A percentile compares a stretch with the other conserved stretches of the same genome.
These are phyloP conservation scores for Helianthus tuberosus DNA, from an alignment of 129 eudicot species.

Conservation along the genomic window DNA sequence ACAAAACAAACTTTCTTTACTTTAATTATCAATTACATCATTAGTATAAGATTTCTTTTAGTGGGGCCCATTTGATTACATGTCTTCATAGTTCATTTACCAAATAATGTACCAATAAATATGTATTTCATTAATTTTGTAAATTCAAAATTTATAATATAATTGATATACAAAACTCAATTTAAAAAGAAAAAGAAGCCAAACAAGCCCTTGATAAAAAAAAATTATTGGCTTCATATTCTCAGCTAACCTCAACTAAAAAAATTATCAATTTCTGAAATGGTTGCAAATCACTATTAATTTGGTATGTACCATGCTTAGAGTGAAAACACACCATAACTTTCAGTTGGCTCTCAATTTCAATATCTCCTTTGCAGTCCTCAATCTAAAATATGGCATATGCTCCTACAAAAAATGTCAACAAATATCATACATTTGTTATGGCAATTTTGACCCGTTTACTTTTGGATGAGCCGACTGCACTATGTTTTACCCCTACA, in stretches of 20 bases:
- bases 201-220: slow-evolving; percentile 1
- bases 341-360: slow-evolving; percentile 64
- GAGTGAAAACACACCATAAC: slow-evolving; percentile 11
- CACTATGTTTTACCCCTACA: background rate
- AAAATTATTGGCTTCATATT: slow-evolving; percentile 19
- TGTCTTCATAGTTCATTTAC: too few species aligned
- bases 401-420: slow-evolving; percentile 52
- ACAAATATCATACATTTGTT: background rate
- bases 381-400: slow-evolving; percentile 84
- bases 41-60: too few species aligned
- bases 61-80: too few species aligned
- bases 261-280: background rate
- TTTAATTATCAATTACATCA: too few species aligned
- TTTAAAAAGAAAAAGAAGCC: slow-evolving; percentile 6
- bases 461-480: background rate
- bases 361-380: slow-evolving; percentile 89
- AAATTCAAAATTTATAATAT: background rate
- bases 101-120: too few species aligned
- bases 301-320: slow-evolving; percentile 19
- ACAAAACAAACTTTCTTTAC: too few species aligned
- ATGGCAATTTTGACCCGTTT: background rate
- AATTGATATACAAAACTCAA: background rate
- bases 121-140: background rate
- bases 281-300: background rate
- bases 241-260: slow-evolving; percentile 1